These are phyloP conservation scores for Phytophthora citrophthora DNA, from an alignment of 352 stramenopile genomes.

Conservation along the genomic window DNA sequence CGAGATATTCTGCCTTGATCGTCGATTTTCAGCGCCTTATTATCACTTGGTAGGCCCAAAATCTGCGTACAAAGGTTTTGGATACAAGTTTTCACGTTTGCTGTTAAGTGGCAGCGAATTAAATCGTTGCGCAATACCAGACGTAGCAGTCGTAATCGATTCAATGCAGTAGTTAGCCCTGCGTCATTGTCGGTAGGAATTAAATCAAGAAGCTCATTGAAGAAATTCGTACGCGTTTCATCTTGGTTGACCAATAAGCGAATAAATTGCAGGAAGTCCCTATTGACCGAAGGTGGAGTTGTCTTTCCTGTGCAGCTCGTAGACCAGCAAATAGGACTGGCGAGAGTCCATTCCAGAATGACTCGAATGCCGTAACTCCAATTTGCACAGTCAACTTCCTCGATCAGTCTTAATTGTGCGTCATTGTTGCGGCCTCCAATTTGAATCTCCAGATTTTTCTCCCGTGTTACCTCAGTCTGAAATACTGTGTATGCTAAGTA, in stretches of 20 bases:
- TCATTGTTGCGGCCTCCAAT: background rate
- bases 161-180: constrained; percentile 3
- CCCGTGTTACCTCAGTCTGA: constrained; percentile 1
- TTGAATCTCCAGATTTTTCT: background rate
- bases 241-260: constrained; percentile 45
- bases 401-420: constrained; percentile 17
- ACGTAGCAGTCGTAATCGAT: constrained; percentile 29
- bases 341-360: constrained; percentile 41
- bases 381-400: constrained; percentile 26
- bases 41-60: background rate
- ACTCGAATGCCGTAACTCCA: constrained; percentile 31
- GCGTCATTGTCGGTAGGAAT: background rate
- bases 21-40: background rate
- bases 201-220: constrained; percentile 32
- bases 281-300: constrained; percentile 30
- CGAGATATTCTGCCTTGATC: background rate
- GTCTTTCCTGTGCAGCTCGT: background rate
- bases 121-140: constrained; percentile 21
- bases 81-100: constrained; percentile 11
- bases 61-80: constrained; percentile 17
- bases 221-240: constrained; percentile 34
- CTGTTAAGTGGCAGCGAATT: constrained; percentile 9
- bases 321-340: constrained; percentile 42
- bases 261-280: constrained; percentile 46
- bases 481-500: constrained; percentile 55